These are phyloP conservation scores for Zygoascus ofunaensis DNA, from an alignment of 805 yeast genomes.

Conservation along the genomic window DNA sequence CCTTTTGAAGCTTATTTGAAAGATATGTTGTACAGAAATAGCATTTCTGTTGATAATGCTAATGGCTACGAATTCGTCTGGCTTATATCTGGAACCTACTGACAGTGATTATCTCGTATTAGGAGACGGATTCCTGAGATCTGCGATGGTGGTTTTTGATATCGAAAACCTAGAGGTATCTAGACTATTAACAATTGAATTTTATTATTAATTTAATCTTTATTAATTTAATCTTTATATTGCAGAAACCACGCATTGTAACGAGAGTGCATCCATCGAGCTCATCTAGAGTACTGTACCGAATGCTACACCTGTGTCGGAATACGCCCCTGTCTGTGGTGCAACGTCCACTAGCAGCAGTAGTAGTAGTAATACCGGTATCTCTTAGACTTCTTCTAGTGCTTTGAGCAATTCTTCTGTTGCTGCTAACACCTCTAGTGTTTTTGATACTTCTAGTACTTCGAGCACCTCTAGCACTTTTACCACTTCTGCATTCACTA, in stretches of 20 bases:
- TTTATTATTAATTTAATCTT: conserved; percentile 16
- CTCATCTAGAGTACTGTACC: conserved; percentile 15
- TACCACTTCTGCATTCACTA: background rate
- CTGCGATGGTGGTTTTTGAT: conserved; percentile 60
- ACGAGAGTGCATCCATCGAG: too few relatives aligned
- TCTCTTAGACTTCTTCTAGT: background rate
- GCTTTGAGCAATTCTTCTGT: background rate
- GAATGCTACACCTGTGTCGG: conserved; percentile 4
- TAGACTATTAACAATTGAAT: conserved; percentile 39
- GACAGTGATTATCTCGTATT: conserved; percentile 21
- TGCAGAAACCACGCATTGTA: too few relatives aligned
- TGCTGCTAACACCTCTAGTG: too few relatives aligned
- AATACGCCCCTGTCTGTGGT: background rate
- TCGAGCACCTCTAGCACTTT: background rate
- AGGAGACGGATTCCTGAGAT: conserved; percentile 55
- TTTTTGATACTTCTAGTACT: background rate
- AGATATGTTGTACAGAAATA: too few relatives aligned
- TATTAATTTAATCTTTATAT: too few relatives aligned
- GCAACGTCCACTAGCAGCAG: background rate
- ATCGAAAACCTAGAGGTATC: conserved; percentile 46
- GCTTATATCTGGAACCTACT: conserved; percentile 5
- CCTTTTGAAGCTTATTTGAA: too few relatives aligned
- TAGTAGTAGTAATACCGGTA: background rate
- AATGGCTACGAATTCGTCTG: conserved; percentile 7
- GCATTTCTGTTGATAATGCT: too few relatives aligned